A percentile compares a stretch with the other conserved stretches of the same genome.
Evolutionary conservation across 2,329 filamentous ascomycete species (phyloP).

Genomic region (Alternaria conjuncta): DNA sequence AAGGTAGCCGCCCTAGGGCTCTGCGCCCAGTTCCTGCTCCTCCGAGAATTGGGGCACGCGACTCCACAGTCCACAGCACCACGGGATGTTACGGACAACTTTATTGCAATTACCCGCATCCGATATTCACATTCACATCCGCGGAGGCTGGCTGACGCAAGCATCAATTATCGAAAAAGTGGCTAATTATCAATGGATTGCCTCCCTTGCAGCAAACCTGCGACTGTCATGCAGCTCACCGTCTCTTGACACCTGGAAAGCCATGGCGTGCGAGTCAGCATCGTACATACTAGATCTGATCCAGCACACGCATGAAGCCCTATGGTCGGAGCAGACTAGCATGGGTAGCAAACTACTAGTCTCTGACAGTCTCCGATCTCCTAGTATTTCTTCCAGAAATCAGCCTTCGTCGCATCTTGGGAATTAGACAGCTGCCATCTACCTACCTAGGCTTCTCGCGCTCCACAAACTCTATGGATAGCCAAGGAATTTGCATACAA

Average conservation of each 20-base stretch:
- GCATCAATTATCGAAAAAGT: background rate
- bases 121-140: background rate
- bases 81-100: constrained; percentile 9
- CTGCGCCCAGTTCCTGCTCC: constrained; percentile 9
- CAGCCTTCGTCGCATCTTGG: background rate
- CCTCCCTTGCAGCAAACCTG: constrained; percentile 4
- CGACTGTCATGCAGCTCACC: constrained; percentile 11
- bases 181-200: background rate
- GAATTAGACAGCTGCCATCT: background rate
- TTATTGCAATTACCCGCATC: background rate
- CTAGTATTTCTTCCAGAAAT: background rate
- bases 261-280: constrained; percentile 8
- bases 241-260: constrained; percentile 7
- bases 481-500: background rate
- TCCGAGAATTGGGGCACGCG: constrained; percentile 13
- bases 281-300: constrained; percentile 1
- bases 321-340: constrained; percentile 1
- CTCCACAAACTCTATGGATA: background rate
- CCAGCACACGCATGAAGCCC: constrained; percentile 1
- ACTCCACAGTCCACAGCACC: constrained; percentile 9
- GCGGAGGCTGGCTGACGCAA: background rate
- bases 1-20: constrained; percentile 8
- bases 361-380: background rate
- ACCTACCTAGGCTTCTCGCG: background rate
- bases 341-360: background rate